Percentiles rank a stretch among this genome's conserved stretches.
phyloP scores from a whole-genome alignment of 495 filamentous ascomycete genomes.

The Neurospora tetraspora region DNA sequence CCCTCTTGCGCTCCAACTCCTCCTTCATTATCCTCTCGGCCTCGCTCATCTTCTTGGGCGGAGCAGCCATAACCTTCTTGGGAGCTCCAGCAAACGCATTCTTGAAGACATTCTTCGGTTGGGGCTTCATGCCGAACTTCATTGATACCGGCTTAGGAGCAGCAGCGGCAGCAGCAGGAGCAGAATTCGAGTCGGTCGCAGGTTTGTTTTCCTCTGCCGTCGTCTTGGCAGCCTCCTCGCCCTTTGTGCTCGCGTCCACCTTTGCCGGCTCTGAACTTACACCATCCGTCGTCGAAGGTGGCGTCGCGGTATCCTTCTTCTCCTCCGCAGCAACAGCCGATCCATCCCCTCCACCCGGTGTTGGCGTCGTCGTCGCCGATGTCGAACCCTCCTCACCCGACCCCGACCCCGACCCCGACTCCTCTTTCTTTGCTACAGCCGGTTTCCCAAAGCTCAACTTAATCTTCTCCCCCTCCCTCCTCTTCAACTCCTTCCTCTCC shows the following conservation, averaged over 20 bases:
- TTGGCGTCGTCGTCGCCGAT: neutral
- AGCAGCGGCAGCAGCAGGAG: slow-evolving; percentile 1
- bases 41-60: slow-evolving; percentile 72
- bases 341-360: neutral
- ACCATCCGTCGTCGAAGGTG: neutral
- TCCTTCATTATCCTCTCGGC: slow-evolving; percentile 88
- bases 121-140: slow-evolving; percentile 45
- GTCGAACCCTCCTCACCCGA: slow-evolving; percentile 13
- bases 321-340: slow-evolving; percentile 1
- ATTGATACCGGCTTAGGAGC: slow-evolving; percentile 36
- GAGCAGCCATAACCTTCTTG: slow-evolving; percentile 51
- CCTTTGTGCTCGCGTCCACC: neutral
- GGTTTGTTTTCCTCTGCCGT: slow-evolving; percentile 5
- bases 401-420: neutral
- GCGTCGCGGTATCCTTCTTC: neutral
- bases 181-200: neutral
- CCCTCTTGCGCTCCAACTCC: slow-evolving; percentile 64
- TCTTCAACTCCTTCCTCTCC: slow-evolving; percentile 44
- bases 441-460: slow-evolving; percentile 60
- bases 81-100: slow-evolving; percentile 47
- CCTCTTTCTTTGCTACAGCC: slow-evolving; percentile 5
- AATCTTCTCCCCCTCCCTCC: slow-evolving; percentile 74
- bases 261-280: neutral
- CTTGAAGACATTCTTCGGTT: slow-evolving; percentile 82
- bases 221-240: neutral